Conservation (phyloP, 306 rosid species). For the Mucuna pruriens region DNA sequence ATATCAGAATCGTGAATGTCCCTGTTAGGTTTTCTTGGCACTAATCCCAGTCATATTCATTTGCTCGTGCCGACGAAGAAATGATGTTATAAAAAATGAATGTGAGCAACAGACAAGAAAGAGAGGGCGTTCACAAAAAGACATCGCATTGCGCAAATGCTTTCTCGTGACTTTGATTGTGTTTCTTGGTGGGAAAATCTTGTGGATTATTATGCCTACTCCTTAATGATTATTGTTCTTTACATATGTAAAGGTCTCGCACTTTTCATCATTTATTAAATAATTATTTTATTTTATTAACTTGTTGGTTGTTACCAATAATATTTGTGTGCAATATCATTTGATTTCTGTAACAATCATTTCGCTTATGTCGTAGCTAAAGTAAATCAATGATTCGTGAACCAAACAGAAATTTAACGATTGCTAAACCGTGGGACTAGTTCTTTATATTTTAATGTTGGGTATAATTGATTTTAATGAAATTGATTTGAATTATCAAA, state of each 20-base stretch:
- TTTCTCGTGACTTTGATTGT: constrained; percentile 12
- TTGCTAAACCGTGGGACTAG: neutral
- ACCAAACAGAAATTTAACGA: neutral
- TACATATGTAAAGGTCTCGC: neutral
- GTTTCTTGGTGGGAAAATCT: constrained; percentile 29
- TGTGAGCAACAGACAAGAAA: neutral
- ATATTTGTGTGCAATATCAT: neutral
- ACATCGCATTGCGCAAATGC: neutral
- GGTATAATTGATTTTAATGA: neutral
- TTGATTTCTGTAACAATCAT: too few species aligned
- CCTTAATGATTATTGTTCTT: constrained; percentile 18
- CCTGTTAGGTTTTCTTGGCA: neutral
- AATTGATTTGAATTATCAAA: neutral
- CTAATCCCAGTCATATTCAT: constrained; percentile 41
- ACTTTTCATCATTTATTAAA: neutral
- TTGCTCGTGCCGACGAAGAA: constrained; percentile 45
- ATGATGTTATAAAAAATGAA: constrained; percentile 32
- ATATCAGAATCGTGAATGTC: neutral
- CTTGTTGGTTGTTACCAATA: neutral
- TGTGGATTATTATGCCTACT: constrained; percentile 9
- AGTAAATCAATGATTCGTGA: neutral
- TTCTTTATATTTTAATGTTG: neutral
- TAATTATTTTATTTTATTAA: neutral
- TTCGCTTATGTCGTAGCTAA: neutral
- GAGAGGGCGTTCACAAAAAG: constrained; percentile 2